Percentiles rank a stretch among this genome's conserved stretches.
phyloP scores from a whole-genome alignment of 495 filamentous ascomycete genomes.

The Neurospora pannonica region DNA sequence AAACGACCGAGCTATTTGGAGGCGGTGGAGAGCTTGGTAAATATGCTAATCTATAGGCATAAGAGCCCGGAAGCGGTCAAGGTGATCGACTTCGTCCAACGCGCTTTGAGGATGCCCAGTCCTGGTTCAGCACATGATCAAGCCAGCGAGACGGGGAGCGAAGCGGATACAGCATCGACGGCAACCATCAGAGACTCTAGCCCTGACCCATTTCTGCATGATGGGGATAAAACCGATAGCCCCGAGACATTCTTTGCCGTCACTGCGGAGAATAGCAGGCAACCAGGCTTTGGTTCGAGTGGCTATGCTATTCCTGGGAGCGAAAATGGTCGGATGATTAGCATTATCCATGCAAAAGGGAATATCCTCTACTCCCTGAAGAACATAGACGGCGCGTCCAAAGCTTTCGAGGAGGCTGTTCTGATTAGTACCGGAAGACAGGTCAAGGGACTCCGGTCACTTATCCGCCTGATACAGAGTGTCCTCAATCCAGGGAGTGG shows the following conservation, averaged over 20 bases:
- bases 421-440: conserved; percentile 72
- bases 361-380: conserved; percentile 95
- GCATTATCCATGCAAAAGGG: conserved; percentile 89
- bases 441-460: conserved; percentile 60
- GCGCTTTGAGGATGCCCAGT: conserved; percentile 47
- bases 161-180: conserved; percentile 13
- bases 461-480: conserved; percentile 73
- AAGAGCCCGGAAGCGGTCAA: conserved; percentile 78
- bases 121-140: conserved; percentile 6
- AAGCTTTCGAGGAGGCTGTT: conserved; percentile 92
- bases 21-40: conserved; percentile 91
- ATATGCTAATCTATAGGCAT: conserved; percentile 72
- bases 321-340: conserved; percentile 89
- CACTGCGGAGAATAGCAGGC: conserved; percentile 41
- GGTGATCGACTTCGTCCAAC: conserved; percentile 84
- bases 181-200: conserved; percentile 8
- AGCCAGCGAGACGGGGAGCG: conserved; percentile 12
- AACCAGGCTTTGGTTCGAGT: conserved; percentile 66
- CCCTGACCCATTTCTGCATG: conserved; percentile 14
- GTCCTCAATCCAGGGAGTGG: conserved; percentile 45
- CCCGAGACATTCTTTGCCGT: conserved; percentile 11
- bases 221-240: conserved; percentile 15
- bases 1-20: conserved; percentile 87
- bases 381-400: conserved; percentile 72
- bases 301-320: conserved; percentile 77